phyloP scores from a whole-genome alignment of 495 filamentous ascomycete genomes.

The Hyaloscypha variabilis region DNA sequence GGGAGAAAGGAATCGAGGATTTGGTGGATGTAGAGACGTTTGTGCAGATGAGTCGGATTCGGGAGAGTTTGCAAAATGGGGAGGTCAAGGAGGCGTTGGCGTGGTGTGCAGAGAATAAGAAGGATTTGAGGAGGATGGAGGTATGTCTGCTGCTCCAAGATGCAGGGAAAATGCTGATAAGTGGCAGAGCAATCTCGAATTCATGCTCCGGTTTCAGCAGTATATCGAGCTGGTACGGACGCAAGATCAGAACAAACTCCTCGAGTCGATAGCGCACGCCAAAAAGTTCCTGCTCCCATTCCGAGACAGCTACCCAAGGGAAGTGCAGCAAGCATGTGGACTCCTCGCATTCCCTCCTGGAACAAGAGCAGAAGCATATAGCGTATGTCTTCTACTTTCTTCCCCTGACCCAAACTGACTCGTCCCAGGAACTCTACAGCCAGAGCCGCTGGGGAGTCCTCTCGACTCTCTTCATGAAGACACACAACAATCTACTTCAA shows the following conservation, averaged over 20 bases:
- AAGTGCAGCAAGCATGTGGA: slow-evolving; percentile 74
- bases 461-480: slow-evolving; percentile 79
- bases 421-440: slow-evolving; percentile 68
- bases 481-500: slow-evolving; percentile 85
- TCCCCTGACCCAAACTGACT: slow-evolving; percentile 3
- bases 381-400: slow-evolving; percentile 43
- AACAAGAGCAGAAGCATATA: slow-evolving; percentile 63
- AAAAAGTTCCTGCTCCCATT: slow-evolving; percentile 75
- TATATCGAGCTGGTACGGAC: slow-evolving; percentile 87
- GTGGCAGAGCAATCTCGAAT: slow-evolving; percentile 80
- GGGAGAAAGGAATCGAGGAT: slow-evolving; percentile 68
- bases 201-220: slow-evolving; percentile 92
- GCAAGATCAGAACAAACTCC: slow-evolving; percentile 56
- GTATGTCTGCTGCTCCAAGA: slow-evolving; percentile 47
- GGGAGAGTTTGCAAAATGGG: slow-evolving; percentile 67
- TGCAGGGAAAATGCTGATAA: slow-evolving; percentile 32
- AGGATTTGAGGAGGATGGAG: slow-evolving; percentile 79
- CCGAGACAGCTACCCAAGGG: slow-evolving; percentile 63
- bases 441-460: slow-evolving; percentile 71
- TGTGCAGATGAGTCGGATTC: slow-evolving; percentile 76
- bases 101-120: slow-evolving; percentile 93
- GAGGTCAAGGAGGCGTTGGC: slow-evolving; percentile 76
- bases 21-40: slow-evolving; percentile 92
- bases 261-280: slow-evolving; percentile 81
- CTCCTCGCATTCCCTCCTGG: slow-evolving; percentile 75